Conservation (phyloP, 2,329 filamentous ascomycete genomes). For the Plectosphaerella sp. region DNA sequence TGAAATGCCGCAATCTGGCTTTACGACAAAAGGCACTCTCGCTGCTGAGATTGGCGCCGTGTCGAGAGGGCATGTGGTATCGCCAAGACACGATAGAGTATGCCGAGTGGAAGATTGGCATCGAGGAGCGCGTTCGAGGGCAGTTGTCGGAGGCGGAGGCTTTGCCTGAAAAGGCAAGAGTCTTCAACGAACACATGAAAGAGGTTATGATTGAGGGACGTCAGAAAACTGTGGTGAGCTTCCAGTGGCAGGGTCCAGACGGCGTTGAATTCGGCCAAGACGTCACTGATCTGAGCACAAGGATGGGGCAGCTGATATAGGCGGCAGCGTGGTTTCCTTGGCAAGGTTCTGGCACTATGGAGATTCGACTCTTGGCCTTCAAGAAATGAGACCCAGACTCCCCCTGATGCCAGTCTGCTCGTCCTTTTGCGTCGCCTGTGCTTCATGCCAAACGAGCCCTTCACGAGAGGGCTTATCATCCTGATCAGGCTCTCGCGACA, state of each 20-base stretch:
- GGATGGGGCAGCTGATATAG: background rate
- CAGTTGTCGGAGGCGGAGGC: background rate
- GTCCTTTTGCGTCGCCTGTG: no score
- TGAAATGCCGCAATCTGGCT: background rate
- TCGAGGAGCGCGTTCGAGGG: background rate
- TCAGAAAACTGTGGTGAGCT: background rate
- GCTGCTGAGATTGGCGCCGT: background rate
- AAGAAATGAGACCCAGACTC: no score
- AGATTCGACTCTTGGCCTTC: no score
- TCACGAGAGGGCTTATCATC: no score
- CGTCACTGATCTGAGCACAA: background rate
- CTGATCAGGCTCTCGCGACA: no score
- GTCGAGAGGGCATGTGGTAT: constrained; percentile 1
- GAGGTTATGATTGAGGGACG: background rate
- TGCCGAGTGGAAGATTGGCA: constrained; percentile 1
- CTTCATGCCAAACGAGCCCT: no score
- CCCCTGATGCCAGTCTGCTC: no score
- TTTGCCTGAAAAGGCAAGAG: background rate
- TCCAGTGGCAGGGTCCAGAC: background rate
- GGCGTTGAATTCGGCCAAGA: background rate
- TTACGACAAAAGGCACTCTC: background rate
- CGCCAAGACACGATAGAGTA: background rate
- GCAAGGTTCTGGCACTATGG: no score
- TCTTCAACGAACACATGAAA: background rate
- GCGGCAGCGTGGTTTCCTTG: no score